Evolutionary conservation across 148 eudicot genomes (phyloP).

Genomic region (Nepenthes mirabilis): DNA sequence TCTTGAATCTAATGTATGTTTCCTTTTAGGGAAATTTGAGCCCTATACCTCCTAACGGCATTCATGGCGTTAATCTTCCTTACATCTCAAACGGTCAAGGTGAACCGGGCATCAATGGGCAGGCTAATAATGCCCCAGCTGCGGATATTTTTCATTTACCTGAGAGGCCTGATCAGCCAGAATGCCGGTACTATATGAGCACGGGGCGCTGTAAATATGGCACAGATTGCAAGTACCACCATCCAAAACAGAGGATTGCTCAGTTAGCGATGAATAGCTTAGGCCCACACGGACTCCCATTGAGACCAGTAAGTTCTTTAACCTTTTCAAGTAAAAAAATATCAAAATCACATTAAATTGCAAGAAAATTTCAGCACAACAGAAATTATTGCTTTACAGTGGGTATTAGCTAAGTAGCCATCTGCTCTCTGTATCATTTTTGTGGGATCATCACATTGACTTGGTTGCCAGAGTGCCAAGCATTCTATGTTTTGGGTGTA

Average conservation of each 20-base stretch:
- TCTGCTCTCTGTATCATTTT: no score
- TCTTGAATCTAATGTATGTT: no score
- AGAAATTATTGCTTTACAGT: not conserved
- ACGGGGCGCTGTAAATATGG: conserved; percentile 70
- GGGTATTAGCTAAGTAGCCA: no score
- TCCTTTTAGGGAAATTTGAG: not conserved
- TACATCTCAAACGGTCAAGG: conserved; percentile 24
- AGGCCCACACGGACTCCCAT: conserved; percentile 70
- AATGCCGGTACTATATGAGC: conserved; percentile 62
- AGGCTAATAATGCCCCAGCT: conserved; percentile 9
- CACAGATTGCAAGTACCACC: conserved; percentile 61
- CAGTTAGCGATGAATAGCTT: conserved; percentile 21
- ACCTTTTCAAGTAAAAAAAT: not conserved
- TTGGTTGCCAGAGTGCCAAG: no score
- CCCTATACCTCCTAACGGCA: not conserved
- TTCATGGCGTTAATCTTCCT: conserved; percentile 12
- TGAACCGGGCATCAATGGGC: conserved; percentile 18
- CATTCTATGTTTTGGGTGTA: no score
- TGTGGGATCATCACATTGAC: no score
- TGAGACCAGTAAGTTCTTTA: conserved; percentile 54
- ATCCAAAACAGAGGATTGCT: conserved; percentile 48
- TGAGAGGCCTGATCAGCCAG: conserved; percentile 61
- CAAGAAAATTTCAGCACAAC: not conserved
- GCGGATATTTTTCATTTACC: conserved; percentile 24
- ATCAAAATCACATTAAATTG: not conserved